Conservation (phyloP, 306 rosid species). For the Rosa multiflora region DNA sequence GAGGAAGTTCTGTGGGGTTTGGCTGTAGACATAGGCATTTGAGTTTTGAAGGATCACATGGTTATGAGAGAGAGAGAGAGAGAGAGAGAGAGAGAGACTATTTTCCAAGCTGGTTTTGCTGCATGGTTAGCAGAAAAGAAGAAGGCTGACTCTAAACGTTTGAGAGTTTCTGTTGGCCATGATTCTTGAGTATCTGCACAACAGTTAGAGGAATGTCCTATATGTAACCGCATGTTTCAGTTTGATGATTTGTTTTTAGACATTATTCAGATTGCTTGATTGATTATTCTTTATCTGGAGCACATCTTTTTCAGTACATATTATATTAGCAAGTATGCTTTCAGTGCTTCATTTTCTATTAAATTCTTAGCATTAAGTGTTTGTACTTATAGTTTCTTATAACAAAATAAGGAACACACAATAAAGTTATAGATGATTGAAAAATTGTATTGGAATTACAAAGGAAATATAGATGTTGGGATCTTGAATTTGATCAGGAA, state of each 20-base stretch:
- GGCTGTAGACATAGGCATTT: no score
- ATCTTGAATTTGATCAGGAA: background rate
- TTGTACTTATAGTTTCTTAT: background rate
- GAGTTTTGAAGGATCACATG: no score
- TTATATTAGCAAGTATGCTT: background rate
- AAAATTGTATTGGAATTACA: background rate
- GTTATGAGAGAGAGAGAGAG: no score
- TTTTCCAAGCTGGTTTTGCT: slow-evolving; percentile 61
- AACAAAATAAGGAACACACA: background rate
- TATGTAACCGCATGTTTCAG: background rate
- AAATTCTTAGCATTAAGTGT: background rate
- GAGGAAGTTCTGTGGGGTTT: no score
- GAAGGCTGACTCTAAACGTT: slow-evolving; percentile 54
- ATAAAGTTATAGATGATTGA: background rate
- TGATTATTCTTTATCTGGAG: background rate
- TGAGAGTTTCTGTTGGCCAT: slow-evolving; percentile 84
- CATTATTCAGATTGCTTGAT: background rate
- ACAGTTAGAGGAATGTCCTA: slow-evolving; percentile 58
- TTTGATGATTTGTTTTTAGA: slow-evolving; percentile 7
- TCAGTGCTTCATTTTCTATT: background rate
- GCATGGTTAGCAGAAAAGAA: slow-evolving; percentile 84
- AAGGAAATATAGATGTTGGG: background rate
- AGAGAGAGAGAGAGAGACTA: no score
- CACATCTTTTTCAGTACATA: background rate
- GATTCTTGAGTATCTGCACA: slow-evolving; percentile 88